Conservation (phyloP, 306 rosid species). For the Castanospermum australe region DNA sequence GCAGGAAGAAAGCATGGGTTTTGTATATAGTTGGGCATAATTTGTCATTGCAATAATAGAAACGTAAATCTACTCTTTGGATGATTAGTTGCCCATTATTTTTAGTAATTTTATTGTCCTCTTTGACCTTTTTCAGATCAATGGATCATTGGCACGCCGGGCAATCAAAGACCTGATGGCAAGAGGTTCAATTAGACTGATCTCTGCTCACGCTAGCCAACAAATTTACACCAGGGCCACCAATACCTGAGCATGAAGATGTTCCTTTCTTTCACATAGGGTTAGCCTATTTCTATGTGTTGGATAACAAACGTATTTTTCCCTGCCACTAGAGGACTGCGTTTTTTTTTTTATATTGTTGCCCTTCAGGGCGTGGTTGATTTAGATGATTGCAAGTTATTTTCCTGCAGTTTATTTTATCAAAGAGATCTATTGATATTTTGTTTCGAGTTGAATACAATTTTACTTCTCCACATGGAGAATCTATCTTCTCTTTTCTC, state of each 20-base stretch:
- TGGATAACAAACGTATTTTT: not conserved
- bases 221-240: constrained; percentile 41
- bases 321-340: not conserved
- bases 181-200: constrained; percentile 34
- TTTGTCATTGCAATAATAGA: not conserved
- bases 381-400: not conserved
- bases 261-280: not conserved
- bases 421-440: not conserved
- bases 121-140: constrained; percentile 16
- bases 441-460: too few species aligned
- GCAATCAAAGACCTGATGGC: constrained; percentile 37
- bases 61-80: not conserved
- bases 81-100: not conserved
- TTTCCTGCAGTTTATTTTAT: not conserved
- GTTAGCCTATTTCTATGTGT: not conserved
- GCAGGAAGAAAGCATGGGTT: too few species aligned
- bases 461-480: too few species aligned
- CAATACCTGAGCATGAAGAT: constrained; percentile 12
- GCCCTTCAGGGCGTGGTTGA: not conserved
- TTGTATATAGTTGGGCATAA: too few species aligned
- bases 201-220: constrained; percentile 35
- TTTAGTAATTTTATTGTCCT: too few species aligned
- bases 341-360: not conserved
- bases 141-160: constrained; percentile 43
- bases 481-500: not conserved